Conservation (phyloP, 371 early-diverging fungal species). For the Circinella umbellata region DNA sequence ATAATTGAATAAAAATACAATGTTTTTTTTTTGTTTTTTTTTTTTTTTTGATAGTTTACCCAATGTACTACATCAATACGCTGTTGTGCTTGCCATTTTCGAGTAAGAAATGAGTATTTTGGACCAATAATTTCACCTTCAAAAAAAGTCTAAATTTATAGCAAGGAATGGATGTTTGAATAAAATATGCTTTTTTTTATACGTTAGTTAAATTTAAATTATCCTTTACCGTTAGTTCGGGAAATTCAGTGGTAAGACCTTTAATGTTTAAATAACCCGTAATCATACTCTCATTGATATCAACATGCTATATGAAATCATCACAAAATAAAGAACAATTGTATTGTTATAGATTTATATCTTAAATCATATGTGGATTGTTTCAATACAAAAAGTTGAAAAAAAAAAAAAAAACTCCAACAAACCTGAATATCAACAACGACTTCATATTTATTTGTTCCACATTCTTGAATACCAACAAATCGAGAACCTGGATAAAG, state of each 20-base stretch:
- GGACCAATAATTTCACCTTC: constrained; percentile 87
- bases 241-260: constrained; percentile 75
- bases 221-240: constrained; percentile 42
- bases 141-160: constrained; percentile 67
- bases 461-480: constrained; percentile 69
- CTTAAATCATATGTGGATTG: too few species aligned
- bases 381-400: too few species aligned
- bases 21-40: too few species aligned
- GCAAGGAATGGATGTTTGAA: not conserved
- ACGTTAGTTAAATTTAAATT: too few species aligned
- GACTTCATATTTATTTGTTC: constrained; percentile 66
- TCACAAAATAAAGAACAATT: too few species aligned
- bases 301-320: constrained; percentile 61
- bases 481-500: constrained; percentile 72
- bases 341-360: too few species aligned
- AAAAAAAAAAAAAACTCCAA: not conserved
- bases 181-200: not conserved
- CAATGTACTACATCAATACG: constrained; percentile 79
- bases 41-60: constrained; percentile 52
- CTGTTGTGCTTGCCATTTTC: constrained; percentile 88
- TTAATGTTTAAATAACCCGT: constrained; percentile 79
- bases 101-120: constrained; percentile 77
- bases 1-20: not conserved
- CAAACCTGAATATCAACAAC: constrained; percentile 73
- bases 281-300: constrained; percentile 68